Base-by-base conservation (phyloP, 805 yeast species). In the Kodamaea fukazawae region DNA sequence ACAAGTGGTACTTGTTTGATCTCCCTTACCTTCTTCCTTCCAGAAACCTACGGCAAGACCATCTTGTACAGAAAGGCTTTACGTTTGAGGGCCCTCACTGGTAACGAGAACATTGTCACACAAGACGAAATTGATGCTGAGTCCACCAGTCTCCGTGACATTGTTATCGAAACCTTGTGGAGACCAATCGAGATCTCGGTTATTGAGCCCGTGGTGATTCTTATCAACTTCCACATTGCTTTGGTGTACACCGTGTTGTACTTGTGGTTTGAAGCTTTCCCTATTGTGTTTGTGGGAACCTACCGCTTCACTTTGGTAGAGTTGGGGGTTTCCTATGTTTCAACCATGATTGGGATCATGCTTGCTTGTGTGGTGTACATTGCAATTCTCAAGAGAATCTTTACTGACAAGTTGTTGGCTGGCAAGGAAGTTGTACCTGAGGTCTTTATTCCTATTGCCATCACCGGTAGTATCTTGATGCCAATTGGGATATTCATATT, bases 221-320 rank as follows among this genome's bases (percentile, higher is more conserved):
- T 78, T 22, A 70, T 78, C 43, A 70, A 79, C 50, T 14, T 71
- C 18, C 78, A 78, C 53, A 60, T 74, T 46, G 76, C 80, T 0
- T 49, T 79, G 36, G 62, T 70, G 5, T 80, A 79, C 54, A 75
- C 81, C 20, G 56, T 72, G 22, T 47, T 76, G 45, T 81, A 77
- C 54, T 54, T 78, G 15, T 79, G 76, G 65, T 76, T 79, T 49
- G 85, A 81, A 56, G 79, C 78, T 4, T 77, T 76, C 58, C 86
- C 86, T 7, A 62, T 79, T 27, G 78, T 76, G 2, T 81, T 72
- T 29, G 11, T 33, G 15, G 73, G 66, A 2, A 50, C 65, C 15
- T 65, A 76, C 46, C 51, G 64, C 23, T 80, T 80, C 56, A 67
- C 75, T 3, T 49, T 66, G 16, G 65, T 77, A 23, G 76, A 73